phyloP scores from a whole-genome alignment of 768 basidiomycete species.

The Termitomyces sp. region DNA sequence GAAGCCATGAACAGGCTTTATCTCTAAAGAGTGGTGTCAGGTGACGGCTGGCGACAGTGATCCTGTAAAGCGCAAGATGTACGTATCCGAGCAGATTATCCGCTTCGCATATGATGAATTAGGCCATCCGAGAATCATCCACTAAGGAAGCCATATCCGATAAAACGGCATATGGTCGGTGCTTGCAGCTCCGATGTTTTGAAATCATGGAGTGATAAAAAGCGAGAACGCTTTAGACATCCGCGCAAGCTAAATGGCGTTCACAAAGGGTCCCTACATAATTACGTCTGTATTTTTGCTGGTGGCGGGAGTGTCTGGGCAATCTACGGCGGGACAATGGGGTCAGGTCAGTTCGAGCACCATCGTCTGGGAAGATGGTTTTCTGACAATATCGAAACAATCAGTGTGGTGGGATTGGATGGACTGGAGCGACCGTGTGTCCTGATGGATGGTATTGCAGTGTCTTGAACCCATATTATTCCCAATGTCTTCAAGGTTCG shows the following conservation, averaged over 20 bases:
- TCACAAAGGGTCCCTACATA: conserved; percentile 8
- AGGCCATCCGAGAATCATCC: conserved; percentile 12
- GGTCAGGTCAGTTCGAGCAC: conserved; percentile 33
- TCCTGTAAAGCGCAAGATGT: neutral
- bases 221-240: neutral
- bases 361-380: neutral
- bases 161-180: conserved; percentile 39
- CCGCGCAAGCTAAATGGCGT: conserved; percentile 2
- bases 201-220: conserved; percentile 2
- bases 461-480: conserved; percentile 46
- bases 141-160: conserved; percentile 22
- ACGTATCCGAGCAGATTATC: conserved; percentile 8
- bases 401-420: conserved; percentile 55
- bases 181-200: conserved; percentile 5
- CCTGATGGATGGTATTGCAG: conserved; percentile 46
- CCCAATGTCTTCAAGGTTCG: conserved; percentile 52
- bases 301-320: conserved; percentile 7
- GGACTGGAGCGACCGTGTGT: conserved; percentile 51
- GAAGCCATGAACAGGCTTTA: neutral
- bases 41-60: conserved; percentile 1
- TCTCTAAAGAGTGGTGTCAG: neutral
- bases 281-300: conserved; percentile 12
- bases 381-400: neutral
- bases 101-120: neutral
- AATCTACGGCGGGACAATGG: conserved; percentile 28